Evolutionary conservation across 2,329 filamentous ascomycete genomes (phyloP), one percentile per base, ranked within the genome.

Genomic region (Neofusicoccum sp.): DNA sequence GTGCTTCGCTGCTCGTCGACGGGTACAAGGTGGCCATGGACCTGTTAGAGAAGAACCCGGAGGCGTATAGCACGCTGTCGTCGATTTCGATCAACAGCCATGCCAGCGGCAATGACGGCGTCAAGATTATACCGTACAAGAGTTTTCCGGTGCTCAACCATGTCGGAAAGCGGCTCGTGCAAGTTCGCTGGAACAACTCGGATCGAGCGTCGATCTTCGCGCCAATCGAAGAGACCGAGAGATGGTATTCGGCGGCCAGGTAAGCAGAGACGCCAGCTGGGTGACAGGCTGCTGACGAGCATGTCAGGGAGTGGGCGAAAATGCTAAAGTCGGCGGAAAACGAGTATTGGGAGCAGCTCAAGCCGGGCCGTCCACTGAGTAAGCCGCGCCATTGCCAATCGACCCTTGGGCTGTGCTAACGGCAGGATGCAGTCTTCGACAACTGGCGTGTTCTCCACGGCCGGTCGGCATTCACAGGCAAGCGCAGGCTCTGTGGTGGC

Each of bases 371-470:
- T 57, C 83, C 91, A 5, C 70, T 97, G 61, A 86, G 90, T 93
- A 78, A 75, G 86, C 80, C 3, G 5, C 5, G 8, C 28, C 38
- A 16, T 6, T n/a, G 14, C 53, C 33, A 41, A 11, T 49, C 11
- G 1, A 12, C 8, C 26, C 9, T 49, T 20, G 20, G 16, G 16
- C n/a, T 49, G 20, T 57, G 31, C 49, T 54, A 16, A 54, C 34
- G 4, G 7, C 6, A 12, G 60, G 43, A 2, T 14, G 9, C 67
- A 90, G 89, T 98, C 48, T 97, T 99, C 73, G 91, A 99, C 72
- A 98, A 99, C 70, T 97, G 93, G 92, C 84, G 95, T 62, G 89
- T 97, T 34, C 78, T 98, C 67, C 95, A 99, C 74, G 95, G 93
- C 1, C 82, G 95, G 67, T 87, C 87, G 56, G 85, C 85, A 0